Percentiles rank a stretch among this genome's conserved stretches.
Conservation (phyloP, 139 green algal species). For the Micractinium sp. region DNA sequence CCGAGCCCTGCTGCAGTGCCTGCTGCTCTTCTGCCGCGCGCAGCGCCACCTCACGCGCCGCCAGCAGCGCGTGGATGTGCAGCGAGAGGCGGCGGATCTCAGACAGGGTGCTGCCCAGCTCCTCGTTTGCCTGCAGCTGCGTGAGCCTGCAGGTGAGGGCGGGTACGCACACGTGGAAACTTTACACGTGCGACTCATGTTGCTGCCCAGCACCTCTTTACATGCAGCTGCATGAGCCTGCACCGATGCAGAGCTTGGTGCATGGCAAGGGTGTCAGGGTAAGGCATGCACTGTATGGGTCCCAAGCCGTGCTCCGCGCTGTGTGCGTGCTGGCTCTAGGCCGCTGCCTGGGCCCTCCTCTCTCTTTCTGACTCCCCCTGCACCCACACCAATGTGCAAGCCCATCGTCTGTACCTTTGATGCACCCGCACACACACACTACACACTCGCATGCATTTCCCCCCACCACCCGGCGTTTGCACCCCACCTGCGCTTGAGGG, state of each 20-base stretch:
- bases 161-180: no score
- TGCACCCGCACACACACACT: no score
- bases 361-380: no score
- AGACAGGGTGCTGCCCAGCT: background rate
- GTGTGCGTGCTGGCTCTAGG: no score
- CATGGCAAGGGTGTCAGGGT: no score
- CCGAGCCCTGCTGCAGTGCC: background rate
- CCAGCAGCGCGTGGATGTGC: background rate
- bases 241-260: background rate
- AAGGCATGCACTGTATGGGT: no score
- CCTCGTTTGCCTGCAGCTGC: background rate
- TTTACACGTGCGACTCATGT: no score
- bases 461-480: background rate
- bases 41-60: background rate
- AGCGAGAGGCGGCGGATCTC: background rate
- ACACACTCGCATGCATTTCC: no score
- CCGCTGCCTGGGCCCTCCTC: no score
- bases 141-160: background rate
- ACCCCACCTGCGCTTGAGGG: background rate
- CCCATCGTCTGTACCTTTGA: no score
- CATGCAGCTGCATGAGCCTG: background rate
- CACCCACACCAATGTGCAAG: no score
- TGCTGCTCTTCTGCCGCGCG: background rate
- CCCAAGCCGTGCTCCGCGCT: no score
- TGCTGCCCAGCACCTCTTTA: background rate